Evolutionary conservation across 1,139 yeast genomes (phyloP).

Genomic region (Sugiyamaella pinicola): DNA sequence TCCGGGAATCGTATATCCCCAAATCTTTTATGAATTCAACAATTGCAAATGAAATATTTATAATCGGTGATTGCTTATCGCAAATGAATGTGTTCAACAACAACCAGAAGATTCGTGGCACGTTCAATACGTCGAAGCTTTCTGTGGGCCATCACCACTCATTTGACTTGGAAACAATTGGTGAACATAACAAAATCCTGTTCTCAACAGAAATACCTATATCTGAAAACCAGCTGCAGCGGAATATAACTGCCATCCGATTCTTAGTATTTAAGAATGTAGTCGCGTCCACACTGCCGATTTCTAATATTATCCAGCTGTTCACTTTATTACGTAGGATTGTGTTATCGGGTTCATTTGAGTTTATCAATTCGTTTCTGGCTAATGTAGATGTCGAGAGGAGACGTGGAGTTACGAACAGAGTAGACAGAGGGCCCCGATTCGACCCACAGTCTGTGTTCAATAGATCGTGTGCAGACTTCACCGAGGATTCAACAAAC

Average conservation of each 20-base stretch:
- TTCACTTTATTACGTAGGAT: conserved; percentile 29
- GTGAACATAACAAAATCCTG: conserved; percentile 21
- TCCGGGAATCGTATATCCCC: conserved; percentile 24
- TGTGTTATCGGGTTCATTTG: conserved; percentile 31
- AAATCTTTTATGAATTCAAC: conserved; percentile 19
- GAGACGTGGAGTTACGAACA: not conserved
- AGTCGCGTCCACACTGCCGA: conserved; percentile 28
- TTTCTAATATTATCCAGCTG: conserved; percentile 21
- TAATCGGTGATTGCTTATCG: conserved; percentile 29
- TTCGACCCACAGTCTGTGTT: conserved; percentile 3
- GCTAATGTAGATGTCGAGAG: conserved; percentile 6
- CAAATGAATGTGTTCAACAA: conserved; percentile 19
- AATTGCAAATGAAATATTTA: conserved; percentile 28
- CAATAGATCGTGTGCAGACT: conserved; percentile 20
- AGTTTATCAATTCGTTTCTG: conserved; percentile 28
- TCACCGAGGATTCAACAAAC: conserved; percentile 21
- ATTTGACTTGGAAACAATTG: conserved; percentile 12
- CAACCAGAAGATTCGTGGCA: not conserved
- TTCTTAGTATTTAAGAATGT: conserved; percentile 29
- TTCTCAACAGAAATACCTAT: conserved; percentile 27
- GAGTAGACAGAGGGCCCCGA: not conserved
- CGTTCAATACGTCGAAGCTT: not conserved
- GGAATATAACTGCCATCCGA: conserved; percentile 25
- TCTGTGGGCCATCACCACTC: not conserved
- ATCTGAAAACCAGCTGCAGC: conserved; percentile 24